Evolutionary conservation across 306 rosid species (phyloP), one percentile per base, ranked within the genome.

Genomic region (Inga leiocalycina): DNA sequence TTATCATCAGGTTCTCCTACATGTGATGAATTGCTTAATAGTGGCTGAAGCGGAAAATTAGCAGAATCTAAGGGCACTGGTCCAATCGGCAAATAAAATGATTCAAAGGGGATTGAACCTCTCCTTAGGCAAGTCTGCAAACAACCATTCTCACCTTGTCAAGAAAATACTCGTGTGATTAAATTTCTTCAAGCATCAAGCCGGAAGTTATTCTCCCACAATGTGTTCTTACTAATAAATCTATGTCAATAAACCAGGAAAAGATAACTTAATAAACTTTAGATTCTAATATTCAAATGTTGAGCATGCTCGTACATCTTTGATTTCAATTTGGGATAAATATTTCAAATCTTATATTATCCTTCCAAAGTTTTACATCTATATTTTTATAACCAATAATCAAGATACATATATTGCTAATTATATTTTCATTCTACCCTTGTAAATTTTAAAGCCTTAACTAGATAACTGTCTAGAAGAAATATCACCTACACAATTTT

Each of bases 241-340:
- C n/a, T n/a, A n/a, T n/a, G 51, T 69, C 74, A 41, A 71, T 5
- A 71, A 20, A 41, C 3, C 35, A 71, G 52, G 34, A 43, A 73
- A 67, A 66, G 5, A 57, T 30, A 46, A 19, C 17, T 61, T 35
- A 51, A 71, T 52, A 71, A 15, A 61, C 27, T 43, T 71, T 44
- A 44, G 57, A 39, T 45, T 44, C n/a, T 45, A 5, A 67, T 37
- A 39, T 75, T 49, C 79, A 69, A 52, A 64, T 52, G 48, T 54
- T 24, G 34, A 54, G 83, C 62, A 46, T 41, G 73, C 27, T 45
- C 57, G 13, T 71, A 5, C 51, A 78, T 81, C 68, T 65, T 43
- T 80, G 79, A 39, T 30, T 84, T 49, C 46, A 37, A 61, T 69
- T 59, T 67, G 43, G 35, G 80, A 62, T 66, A 54, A 59, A 75